A percentile compares a stretch with the other conserved stretches of the same genome.
Conservation (phyloP, 805 yeast genomes). For the Tetrapisispora taiwanensis region DNA sequence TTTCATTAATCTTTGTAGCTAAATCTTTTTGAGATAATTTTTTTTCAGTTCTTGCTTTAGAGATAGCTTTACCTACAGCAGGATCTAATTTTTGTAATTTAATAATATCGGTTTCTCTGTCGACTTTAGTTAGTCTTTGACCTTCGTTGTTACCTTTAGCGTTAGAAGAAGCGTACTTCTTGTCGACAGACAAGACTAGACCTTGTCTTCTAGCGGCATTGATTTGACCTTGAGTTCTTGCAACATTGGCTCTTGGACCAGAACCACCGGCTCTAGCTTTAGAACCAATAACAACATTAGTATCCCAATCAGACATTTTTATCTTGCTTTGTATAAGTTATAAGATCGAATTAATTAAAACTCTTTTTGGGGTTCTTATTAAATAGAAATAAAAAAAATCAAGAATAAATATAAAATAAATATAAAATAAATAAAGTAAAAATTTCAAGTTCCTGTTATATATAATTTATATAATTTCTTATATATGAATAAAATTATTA, state of each 20-base stretch:
- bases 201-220: conserved; percentile 95
- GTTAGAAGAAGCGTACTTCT: conserved; percentile 68
- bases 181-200: conserved; percentile 79
- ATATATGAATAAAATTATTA: too few species aligned
- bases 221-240: conserved; percentile 64
- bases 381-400: too few species aligned
- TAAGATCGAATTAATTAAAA: too few species aligned
- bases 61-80: conserved; percentile 79
- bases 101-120: conserved; percentile 86
- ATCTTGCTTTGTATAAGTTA: background rate
- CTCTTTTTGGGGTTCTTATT: too few species aligned
- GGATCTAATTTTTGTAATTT: conserved; percentile 82
- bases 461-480: too few species aligned
- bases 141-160: conserved; percentile 76
- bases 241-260: conserved; percentile 80
- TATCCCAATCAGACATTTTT: conserved; percentile 75
- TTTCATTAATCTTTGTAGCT: conserved; percentile 91
- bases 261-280: conserved; percentile 81
- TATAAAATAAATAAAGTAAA: too few species aligned
- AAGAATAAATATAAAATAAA: too few species aligned
- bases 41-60: conserved; percentile 79
- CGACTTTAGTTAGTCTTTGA: conserved; percentile 87
- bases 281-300: conserved; percentile 79
- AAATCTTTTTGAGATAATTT: conserved; percentile 88
- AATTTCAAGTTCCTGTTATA: too few species aligned